Base-by-base conservation (phyloP, 176 grass and related monocot genomes). In the Triticum monococcum region DNA sequence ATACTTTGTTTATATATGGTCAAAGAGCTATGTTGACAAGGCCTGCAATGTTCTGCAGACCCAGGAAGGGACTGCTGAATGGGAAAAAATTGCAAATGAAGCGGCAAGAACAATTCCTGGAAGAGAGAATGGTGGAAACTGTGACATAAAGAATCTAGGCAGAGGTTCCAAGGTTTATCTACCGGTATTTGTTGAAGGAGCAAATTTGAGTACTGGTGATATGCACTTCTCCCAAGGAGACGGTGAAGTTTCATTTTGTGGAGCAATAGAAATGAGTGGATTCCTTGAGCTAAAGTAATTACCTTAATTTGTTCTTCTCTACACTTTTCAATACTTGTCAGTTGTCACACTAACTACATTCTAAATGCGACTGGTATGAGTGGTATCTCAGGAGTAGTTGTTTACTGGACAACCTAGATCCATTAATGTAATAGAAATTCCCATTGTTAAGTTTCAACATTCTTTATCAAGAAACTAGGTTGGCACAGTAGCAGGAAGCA, bases 231-330 rank as follows among this genome's bases (percentile, higher is more conserved):
- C 93, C 50, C 96, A 98, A 80, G 96, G 91, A 3, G 90, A 98
- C 26, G 96, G 93, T 23, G 96, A 98, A 89, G 78, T 98, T 45
- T 94, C 93, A 38, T 95, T 98, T 72, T 98, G 96, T 68, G 96
- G 96, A 86, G 93, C 96, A 72, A 98, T 98, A 76, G 93, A 98
- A 86, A 98, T 98, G 96, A 98, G 96, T 82, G 96, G 96, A 80
- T 98, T 95, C 85, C 86, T 98, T 76, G 91, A 98, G 79, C 93
- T 98, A 12, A 95, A 98, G 96, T 94, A 98, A 94, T 81, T 83
- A 3, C 26, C 71, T 54, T 54, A 54, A 54, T 57, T 72, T 70
- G 9, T 78, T 64, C 40, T 83, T 86, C 18, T 81, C 68, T 48
- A 68, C n/a, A 13, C 17, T 78, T 80, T 32, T 80, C 23, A 78